Base-by-base conservation (phyloP, 352 stramenopile species). In the Globisporangium alternatum region DNA sequence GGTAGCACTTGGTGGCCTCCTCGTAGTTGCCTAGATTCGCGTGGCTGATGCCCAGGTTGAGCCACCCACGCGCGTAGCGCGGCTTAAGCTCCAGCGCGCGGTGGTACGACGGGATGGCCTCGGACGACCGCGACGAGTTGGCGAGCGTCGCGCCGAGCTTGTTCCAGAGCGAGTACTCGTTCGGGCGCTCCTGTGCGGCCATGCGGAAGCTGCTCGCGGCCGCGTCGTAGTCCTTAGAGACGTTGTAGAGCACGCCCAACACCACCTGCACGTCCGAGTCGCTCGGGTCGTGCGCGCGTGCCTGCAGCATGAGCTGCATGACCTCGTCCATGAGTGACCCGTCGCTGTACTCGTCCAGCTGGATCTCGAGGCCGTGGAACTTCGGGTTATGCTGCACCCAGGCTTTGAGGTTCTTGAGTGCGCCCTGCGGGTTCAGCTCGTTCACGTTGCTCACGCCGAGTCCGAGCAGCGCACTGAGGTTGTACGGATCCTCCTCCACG, bases 21-120 rank as follows among this genome's bases (percentile, higher is more conserved):
- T 97, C 83, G 75, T 98, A 98, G 65, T 98, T 94, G 53, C 86
- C 89, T 57, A 99, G 71, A 72, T 99, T 99, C 21, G 88, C 94
- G 70, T 99, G 96, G 64, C 93, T 97, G 71, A 99, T 99, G 47
- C 96, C 97, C 65, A 99, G 88, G 72, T 99, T 99, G 17, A 99
- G 81, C 97, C 97, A 99, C 30, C 92, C 95, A 25, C 97, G 86
- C 15, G 96, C 95, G 77, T 99, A 99, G 63, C 95, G 93, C 19
- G 97, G 97, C 75, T 99, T 99, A 49, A 99, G 67, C 68, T 98
- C 80, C 59, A 99, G 75, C 0, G 97, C 97, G 53, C 81, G 76
- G 70, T 93, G 84, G 76, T 99, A 99, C 13, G 89, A 89, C 28
- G 92, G 89, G 35, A 99, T 94, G 1, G 96, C 97, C 64, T 98